A percentile compares a stretch with the other conserved stretches of the same genome.
phyloP scores from a whole-genome alignment of 495 filamentous ascomycete genomes.

The Tuber brumale region DNA sequence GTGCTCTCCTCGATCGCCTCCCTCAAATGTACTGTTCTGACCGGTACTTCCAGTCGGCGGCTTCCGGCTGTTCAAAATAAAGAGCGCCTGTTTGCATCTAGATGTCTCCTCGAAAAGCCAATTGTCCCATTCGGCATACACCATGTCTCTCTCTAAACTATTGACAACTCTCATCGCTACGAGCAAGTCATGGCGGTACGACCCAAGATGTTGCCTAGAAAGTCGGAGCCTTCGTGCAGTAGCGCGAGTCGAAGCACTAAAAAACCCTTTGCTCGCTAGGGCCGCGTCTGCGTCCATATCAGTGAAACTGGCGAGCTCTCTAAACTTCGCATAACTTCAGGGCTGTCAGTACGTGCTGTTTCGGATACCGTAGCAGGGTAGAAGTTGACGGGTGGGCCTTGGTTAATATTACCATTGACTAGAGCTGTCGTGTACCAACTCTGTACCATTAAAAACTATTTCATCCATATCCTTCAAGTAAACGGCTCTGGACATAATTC shows the following conservation, averaged over 20 bases:
- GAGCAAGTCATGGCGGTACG: constrained; percentile 83
- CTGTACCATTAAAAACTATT: constrained; percentile 48
- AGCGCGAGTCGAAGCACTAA: constrained; percentile 50
- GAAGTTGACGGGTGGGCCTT: not conserved
- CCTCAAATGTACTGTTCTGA: constrained; percentile 16
- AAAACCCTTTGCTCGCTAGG: constrained; percentile 45
- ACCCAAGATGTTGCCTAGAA: constrained; percentile 71
- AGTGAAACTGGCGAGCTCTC: constrained; percentile 49
- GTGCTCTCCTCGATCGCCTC: constrained; percentile 28
- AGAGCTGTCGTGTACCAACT: not conserved
- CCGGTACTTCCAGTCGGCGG: constrained; percentile 22
- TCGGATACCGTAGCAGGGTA: not conserved
- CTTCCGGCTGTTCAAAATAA: constrained; percentile 44
- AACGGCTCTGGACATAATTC: constrained; percentile 75
- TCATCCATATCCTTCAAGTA: constrained; percentile 78
- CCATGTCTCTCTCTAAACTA: constrained; percentile 73
- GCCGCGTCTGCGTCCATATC: constrained; percentile 51
- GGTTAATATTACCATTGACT: not conserved
- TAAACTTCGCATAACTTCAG: constrained; percentile 51
- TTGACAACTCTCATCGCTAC: constrained; percentile 89
- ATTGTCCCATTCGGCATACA: constrained; percentile 81
- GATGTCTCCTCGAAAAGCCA: constrained; percentile 70
- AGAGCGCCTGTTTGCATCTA: constrained; percentile 59
- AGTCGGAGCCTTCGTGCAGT: constrained; percentile 62
- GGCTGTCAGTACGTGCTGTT: not conserved